Evolutionary conservation across 768 basidiomycete genomes (phyloP), one percentile per base, ranked within the genome.

Genomic region (Aureoboletus auriporus): DNA sequence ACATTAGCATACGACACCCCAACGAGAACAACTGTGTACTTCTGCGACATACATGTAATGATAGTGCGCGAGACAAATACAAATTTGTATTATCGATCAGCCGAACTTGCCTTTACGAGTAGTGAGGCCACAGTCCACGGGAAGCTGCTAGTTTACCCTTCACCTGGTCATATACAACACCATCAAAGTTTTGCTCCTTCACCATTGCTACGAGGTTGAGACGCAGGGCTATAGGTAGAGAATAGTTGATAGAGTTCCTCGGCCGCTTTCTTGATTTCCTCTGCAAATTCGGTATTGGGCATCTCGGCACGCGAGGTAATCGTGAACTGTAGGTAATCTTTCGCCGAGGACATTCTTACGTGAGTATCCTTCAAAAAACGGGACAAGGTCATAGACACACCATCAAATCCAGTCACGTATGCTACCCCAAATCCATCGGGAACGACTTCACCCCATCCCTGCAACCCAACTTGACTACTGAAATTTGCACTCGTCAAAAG

Each of bases 371-470:
- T 4, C 9, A 13, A 36, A 20, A 20, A n/a, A 9, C 3, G 26
- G 33, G 17, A 36, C 9, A 13, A 50, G 1, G 28, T 13, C 1
- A 31, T 34, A 17, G 33, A 64, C 78, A 46, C 49, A 85, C 86
- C 83, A 54, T 89, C 80, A 58, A 80, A 86, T 34, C 89, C 89
- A n/a, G 93, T 93, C 79, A 92, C 84, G 63, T 97, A 97, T 10
- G 92, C 87, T 28, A 97, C 86, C 28, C 94, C 94, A 62, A 94
- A 97, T 1, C 94, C 94, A 55, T 96, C 85, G 1, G 89, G 85
- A 23, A 95, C 91, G 39, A 97, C 88, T 77, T 92, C 89, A 43
- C 94, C 94, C 94, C 94, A 97, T 12, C 93, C 93, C 67, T 96
- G 93, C 17, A 77, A 81, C 31, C 75, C 77, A 60, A 97, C 83